Evolutionary conservation across 2,329 filamentous ascomycete genomes (phyloP), one percentile per base, ranked within the genome.

Genomic region (Orbilia oligospora): DNA sequence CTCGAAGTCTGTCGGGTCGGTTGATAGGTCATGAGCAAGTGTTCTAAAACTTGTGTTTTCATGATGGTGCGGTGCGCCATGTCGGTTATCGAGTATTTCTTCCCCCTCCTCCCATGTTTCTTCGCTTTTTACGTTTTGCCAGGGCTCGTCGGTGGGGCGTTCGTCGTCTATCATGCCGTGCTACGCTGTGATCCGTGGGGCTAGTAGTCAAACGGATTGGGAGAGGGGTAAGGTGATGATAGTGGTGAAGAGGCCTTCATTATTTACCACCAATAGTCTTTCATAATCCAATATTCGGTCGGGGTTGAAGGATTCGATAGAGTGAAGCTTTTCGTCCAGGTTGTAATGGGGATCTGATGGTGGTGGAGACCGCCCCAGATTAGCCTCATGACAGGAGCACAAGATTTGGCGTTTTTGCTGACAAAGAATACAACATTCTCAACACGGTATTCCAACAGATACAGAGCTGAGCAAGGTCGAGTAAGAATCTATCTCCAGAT

Each of bases 1-100:
- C 66, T 70, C 69, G n/a, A 79, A 75, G 41, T 79, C 76, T 3
- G 76, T 75, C 10, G 69, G 65, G 51, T 78, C 75, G 24, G 24
- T 44, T 4, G 75, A 53, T 20, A 78, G 51, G 48, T 72, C 58
- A 38, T 71, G 68, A 16, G 73, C 48, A 20, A 68, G 44, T 6
- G 73, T 64, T 69, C 64, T 44, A 6, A 68, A 44, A 46, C 20
- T 67, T 18, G 68, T 16, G 16, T 78, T 78, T 36, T 65, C 58
- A 22, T 68, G 73, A 64, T 71, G 73, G 49, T 76, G 72, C 9
- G 72, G 72, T 20, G 44, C 58, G 10, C 46, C 12, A 53, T 76
- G 66, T n/a, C 30, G 48, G 20, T 63, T 51, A 16, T 41, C 14
- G 8, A 51, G 58, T 18, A 30, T 30, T 30, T 30, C 27, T 6